A percentile compares a stretch with the other conserved stretches of the same genome.
Conservation (phyloP, 2,329 filamentous ascomycete genomes). For the Graphilbum sp. region DNA sequence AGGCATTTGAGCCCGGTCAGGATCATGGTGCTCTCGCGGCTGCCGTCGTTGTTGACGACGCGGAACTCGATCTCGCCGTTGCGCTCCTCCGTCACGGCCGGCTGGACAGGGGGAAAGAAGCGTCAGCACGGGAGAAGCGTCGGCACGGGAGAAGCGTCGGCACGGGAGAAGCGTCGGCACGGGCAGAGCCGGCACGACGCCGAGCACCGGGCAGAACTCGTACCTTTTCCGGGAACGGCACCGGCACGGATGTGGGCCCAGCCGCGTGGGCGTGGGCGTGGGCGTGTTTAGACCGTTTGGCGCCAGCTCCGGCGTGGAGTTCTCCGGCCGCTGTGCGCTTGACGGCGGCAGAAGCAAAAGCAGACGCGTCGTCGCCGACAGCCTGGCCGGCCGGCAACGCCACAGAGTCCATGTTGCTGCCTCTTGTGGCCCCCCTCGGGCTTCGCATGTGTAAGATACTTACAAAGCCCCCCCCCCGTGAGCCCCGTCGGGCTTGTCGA, state of each 20-base stretch:
- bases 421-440: no score
- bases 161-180: no score
- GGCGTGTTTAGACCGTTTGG: neutral
- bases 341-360: neutral
- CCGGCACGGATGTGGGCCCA: neutral
- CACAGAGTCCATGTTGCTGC: neutral
- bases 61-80: slow-evolving; percentile 91
- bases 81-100: slow-evolving; percentile 84
- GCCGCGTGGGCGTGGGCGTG: neutral
- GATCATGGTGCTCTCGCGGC: slow-evolving; percentile 78
- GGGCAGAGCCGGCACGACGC: no score
- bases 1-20: slow-evolving; percentile 93
- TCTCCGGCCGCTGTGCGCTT: neutral
- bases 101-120: slow-evolving; percentile 19
- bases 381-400: neutral
- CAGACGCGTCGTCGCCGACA: neutral
- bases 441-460: no score
- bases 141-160: no score
- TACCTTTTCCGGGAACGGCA: neutral
- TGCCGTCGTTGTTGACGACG: slow-evolving; percentile 92
- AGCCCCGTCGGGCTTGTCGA: no score
- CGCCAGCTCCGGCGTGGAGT: neutral
- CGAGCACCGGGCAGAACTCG: no score
- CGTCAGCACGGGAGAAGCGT: no score
- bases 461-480: no score